Base-by-base conservation (phyloP, 2,329 filamentous ascomycete species). In the Thielaviopsis cerberus region DNA sequence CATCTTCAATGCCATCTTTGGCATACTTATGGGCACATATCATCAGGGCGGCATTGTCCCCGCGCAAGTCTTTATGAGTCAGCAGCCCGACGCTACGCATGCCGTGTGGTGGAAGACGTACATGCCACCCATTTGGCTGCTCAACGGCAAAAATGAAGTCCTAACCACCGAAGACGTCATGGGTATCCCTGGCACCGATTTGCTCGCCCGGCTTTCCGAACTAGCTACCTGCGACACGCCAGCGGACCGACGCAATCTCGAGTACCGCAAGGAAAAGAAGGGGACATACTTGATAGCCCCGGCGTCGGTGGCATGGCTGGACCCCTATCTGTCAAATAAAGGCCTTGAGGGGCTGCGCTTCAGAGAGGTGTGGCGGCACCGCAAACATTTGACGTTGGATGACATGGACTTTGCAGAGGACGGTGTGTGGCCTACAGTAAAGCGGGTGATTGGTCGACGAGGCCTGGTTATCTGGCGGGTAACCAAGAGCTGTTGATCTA, bases 101-200 rank as follows among this genome's bases (percentile, higher is more conserved):
- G 83, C 83, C 3, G 75, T 86, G 55, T 91, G 86, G 86, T 91
- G 86, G 86, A 90, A 89, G 68, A 90, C 86, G 1, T 90, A 90
- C 67, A 86, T 82, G 67, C 86, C 86, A 20, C 86, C 86, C 0
- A 83, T 85, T 37, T 91, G 86, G 85, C 75, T 91, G 22, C 73
- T 90, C 6, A 84, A 88, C 63, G 83, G 84, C 57, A 86, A 85
- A 68, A 88, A 86, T 63, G 78, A 82, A 63, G 76, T 85, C 10
- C 70, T 89, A n/a, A 75, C 72, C 27, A 90, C 86, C 1, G 74
- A 76, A 60, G 86, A 90, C 65, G 73, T 89, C 22, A 89, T 88
- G 81, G 83, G 85, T 3, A 77, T 86, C 70, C 73, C 78, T 45
- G 81, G 81, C 6, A 73, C 77, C 1, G 64, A 71, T 6, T 74